Evolutionary conservation across 78 protist genomes (phyloP), one percentile per base, ranked within the genome.

Genomic region (Fonticula alba): DNA sequence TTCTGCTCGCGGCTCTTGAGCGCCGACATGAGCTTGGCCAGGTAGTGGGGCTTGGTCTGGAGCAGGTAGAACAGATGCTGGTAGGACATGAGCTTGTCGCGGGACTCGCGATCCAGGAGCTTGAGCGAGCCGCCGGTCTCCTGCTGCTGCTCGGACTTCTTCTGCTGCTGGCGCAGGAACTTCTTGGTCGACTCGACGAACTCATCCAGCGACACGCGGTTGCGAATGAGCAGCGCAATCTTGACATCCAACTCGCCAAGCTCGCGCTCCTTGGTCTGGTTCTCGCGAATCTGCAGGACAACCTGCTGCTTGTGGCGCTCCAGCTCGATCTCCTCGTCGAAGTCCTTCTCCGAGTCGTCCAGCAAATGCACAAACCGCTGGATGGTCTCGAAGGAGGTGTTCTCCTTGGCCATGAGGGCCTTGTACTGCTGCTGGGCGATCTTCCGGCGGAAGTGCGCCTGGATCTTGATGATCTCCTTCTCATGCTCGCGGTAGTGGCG

Each of bases 41-140:
- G 52, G 62, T 75, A 75, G 26, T 70, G 29, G 17, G 82, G 78
- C 43, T 70, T 2, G 31, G 82, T 77, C 52, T 77, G 82, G 24
- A 77, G 31, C 17, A 77, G 62, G 68, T 77, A 75, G 60, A 77
- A 77, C 43, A 77, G 27, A 32, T 71, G 38, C 53, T 69, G 69
- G 62, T 77, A 77, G 26, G 0, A 1, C 37, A 32, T 68, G 10
- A 73, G 27, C 32, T 38, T 19, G 32, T 13, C 22, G 6, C 67
- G 65, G 6, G 14, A 1, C 43, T 70, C 67, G 52, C 43, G 58
- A 62, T 15, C 31, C 19, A 61, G 67, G 14, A 52, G 15, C 61
- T 40, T 70, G 43, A 40, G 35, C 26, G 32, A n/a, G 50, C 43
- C 51, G 2, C 6, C 1, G 41, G 29, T 5, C 31, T n/a, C n/a